Evolutionary conservation across 345 rosid species (phyloP), one percentile per base, ranked within the genome.

Genomic region (Arabidopsis suecica): DNA sequence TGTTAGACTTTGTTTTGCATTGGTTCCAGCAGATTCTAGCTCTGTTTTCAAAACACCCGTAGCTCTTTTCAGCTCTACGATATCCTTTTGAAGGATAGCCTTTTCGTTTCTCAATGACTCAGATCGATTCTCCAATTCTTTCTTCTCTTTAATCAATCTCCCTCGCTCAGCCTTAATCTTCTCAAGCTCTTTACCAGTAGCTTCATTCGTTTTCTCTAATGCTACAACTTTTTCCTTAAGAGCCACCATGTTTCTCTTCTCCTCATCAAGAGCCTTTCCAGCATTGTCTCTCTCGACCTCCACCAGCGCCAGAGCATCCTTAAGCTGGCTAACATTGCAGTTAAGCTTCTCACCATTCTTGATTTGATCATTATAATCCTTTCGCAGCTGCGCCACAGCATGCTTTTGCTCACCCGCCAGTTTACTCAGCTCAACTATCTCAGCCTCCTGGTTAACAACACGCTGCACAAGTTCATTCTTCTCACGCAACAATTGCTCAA

Each of bases 401-500:
- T 72, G 69, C 78, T 54, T 81, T 71, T 86, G 71, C 59, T 82
- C 82, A 37, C 61, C 73, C 9, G 86, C 79, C 65, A 84, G 86
- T 44, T 74, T 60, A 2, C 42, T 82, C 81, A 95, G 77, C 78
- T 71, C 75, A 13, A 18, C 76, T 75, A 85, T 65, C 73, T 87
- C 84, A 76, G 38, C 76, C 79, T 88, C 87, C 77, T 71, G 81
- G 9, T 68, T 49, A 59, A 6, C 67, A 73, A 76, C 75, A 6
- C 47, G 77, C 75, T 77, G 82, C 44, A 81, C 85, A 38, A 85
- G 71, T 78, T 88, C 88, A n/a, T 33, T 63, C 71, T 80, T 92
- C 75, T 84, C 85, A 16, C 42, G 47, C 25, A 67, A 33, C 80
- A 87, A 54, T 23, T 75, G 83, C 44, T 70, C 79, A 33, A 84